Evolutionary conservation across 2,329 filamentous ascomycete species (phyloP).

Genomic region (Aspergillus floridensis): DNA sequence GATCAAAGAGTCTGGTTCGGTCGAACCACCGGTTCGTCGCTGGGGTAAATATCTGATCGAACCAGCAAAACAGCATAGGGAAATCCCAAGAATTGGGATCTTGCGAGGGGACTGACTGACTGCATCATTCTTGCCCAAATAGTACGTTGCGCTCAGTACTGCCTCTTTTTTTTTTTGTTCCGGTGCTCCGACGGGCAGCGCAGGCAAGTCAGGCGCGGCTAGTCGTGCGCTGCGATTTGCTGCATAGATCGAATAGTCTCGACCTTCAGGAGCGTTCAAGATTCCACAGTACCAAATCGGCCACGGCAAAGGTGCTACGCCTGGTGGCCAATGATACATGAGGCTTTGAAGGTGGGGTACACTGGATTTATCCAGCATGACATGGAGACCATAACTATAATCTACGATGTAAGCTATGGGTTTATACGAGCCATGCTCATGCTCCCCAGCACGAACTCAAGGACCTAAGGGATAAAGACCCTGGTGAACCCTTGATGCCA

Average conservation of each 20-base stretch:
- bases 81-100: not conserved
- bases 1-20: not conserved
- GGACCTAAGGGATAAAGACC: not conserved
- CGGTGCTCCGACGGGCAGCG: constrained; percentile 5
- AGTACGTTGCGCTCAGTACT: not conserved
- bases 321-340: not conserved
- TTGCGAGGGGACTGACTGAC: too few relatives aligned
- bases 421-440: not conserved
- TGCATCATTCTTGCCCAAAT: too few relatives aligned
- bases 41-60: not conserved
- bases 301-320: not conserved
- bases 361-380: not conserved
- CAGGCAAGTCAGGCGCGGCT: constrained; percentile 8
- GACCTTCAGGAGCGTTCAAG: not conserved
- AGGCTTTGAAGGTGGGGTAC: not conserved
- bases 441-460: not conserved
- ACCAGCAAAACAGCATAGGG: not conserved
- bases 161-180: too few relatives aligned
- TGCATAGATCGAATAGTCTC: constrained; percentile 1
- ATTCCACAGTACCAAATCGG: not conserved
- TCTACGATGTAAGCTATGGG: too few relatives aligned
- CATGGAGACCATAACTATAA: not conserved
- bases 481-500: not conserved
- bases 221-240: constrained; percentile 5
- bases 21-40: not conserved